These are phyloP conservation scores for Globisporangium radiosum DNA, from an alignment of 352 stramenopile species.

Conservation along the genomic window DNA sequence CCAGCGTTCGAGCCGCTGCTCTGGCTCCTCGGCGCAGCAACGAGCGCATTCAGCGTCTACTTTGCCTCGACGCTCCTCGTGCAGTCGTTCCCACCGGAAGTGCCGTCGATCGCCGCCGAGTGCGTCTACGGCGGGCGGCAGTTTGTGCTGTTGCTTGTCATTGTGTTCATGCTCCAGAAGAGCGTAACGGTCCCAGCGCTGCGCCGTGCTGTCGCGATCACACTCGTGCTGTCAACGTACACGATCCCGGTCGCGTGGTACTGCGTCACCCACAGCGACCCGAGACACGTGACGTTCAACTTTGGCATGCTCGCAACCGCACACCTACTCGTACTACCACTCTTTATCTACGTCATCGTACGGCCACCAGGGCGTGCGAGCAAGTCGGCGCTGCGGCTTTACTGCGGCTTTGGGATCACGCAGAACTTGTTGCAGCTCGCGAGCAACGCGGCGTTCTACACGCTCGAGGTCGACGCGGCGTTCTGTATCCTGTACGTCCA, in stretches of 20 bases:
- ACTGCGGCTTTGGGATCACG: constrained; percentile 10
- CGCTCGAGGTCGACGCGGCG: constrained; percentile 8
- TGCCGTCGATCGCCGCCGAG: constrained; percentile 16
- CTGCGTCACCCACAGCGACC: constrained; percentile 7
- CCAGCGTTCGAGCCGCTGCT: constrained; percentile 67
- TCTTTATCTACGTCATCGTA: constrained; percentile 8
- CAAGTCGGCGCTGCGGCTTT: constrained; percentile 9
- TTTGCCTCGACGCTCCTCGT: constrained; percentile 22
- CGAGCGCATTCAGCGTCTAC: constrained; percentile 25
- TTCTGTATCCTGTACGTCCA: constrained; percentile 20
- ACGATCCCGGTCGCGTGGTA: constrained; percentile 35
- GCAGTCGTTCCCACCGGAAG: constrained; percentile 15
- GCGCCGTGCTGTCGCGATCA: constrained; percentile 22
- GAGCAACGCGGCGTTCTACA: constrained; percentile 14
- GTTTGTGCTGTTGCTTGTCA: constrained; percentile 36
- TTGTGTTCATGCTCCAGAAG: constrained; percentile 35
- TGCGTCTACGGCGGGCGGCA: constrained; percentile 31
- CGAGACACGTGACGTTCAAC: background rate
- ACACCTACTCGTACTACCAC: background rate
- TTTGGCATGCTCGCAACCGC: background rate
- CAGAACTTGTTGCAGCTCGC: constrained; percentile 8
- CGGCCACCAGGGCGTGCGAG: constrained; percentile 9
- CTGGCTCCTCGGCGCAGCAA: constrained; percentile 20
- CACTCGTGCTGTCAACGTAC: constrained; percentile 25
- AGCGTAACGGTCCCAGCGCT: constrained; percentile 23